Evolutionary conservation across 768 basidiomycete genomes (phyloP).

Genomic region (Pleurotus djamor): DNA sequence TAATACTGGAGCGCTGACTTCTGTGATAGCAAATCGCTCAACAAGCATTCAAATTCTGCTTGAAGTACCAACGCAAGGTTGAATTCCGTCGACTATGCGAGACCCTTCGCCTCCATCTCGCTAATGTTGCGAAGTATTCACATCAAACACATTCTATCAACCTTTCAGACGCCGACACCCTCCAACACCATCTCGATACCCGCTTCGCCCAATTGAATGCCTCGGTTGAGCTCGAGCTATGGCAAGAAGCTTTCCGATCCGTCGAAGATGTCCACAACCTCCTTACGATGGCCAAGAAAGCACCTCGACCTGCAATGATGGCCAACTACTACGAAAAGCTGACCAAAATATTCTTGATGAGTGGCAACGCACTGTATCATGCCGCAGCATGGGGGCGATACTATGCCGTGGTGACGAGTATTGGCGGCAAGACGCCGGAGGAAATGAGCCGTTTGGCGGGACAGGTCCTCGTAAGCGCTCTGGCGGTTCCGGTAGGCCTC

Average conservation of each 20-base stretch:
- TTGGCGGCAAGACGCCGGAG: constrained; percentile 74
- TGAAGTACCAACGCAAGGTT: constrained; percentile 90
- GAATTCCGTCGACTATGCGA: constrained; percentile 98
- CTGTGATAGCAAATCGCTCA: constrained; percentile 80
- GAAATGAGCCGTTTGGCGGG: constrained; percentile 81
- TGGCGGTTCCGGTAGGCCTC: constrained; percentile 86
- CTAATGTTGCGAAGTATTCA: constrained; percentile 93
- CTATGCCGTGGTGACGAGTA: constrained; percentile 66
- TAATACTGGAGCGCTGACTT: background rate
- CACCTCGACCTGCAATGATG: constrained; percentile 94
- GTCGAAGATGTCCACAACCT: constrained; percentile 98
- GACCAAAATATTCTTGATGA: constrained; percentile 94
- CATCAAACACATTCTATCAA: constrained; percentile 95
- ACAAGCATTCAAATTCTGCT: constrained; percentile 96
- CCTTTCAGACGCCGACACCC: constrained; percentile 90
- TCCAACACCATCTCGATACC: constrained; percentile 94
- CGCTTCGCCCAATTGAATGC: constrained; percentile 96
- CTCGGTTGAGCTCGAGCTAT: constrained; percentile 96
- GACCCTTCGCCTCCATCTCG: constrained; percentile 90
- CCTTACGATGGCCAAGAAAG: constrained; percentile 90
- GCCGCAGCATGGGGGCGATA: constrained; percentile 95
- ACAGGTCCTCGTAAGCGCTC: constrained; percentile 88
- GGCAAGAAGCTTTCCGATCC: constrained; percentile 98
- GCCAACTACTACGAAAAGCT: constrained; percentile 99
- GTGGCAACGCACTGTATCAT: constrained; percentile 92